Conservation (phyloP, 495 filamentous ascomycete species). For the Daldinia concentrica region DNA sequence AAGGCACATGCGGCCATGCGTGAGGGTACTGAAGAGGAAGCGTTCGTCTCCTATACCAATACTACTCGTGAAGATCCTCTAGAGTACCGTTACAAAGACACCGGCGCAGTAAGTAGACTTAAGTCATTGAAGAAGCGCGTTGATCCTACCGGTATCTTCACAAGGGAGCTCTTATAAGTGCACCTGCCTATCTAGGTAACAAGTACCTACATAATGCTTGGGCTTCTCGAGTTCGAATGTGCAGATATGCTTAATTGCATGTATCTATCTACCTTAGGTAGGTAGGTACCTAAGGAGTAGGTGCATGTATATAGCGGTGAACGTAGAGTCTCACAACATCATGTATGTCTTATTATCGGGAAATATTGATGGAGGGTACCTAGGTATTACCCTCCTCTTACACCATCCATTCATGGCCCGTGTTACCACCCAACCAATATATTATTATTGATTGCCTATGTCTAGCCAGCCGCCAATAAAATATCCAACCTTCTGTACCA, state of each 20-base stretch:
- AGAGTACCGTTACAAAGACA: constrained; percentile 20
- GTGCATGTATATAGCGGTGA: neutral
- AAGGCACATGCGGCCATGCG: constrained; percentile 8
- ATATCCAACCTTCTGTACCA: too few relatives aligned
- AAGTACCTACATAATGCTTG: too few relatives aligned
- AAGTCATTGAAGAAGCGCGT: constrained; percentile 19
- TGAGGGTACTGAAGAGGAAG: neutral
- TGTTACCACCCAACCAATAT: too few relatives aligned
- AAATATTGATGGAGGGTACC: too few relatives aligned
- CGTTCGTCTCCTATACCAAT: constrained; percentile 9
- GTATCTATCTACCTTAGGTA: neutral
- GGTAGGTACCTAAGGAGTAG: neutral
- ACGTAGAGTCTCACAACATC: neutral
- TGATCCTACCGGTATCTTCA: constrained; percentile 21
- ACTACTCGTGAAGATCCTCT: constrained; percentile 14
- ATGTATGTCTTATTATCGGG: neutral
- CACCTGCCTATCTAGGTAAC: neutral
- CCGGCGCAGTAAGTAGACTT: constrained; percentile 8
- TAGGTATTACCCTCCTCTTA: too few relatives aligned
- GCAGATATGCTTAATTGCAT: neutral
- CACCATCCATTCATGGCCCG: too few relatives aligned
- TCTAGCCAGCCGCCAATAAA: too few relatives aligned
- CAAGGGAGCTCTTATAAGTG: constrained; percentile 5
- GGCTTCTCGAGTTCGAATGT: too few relatives aligned
- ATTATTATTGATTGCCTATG: too few relatives aligned